Base-by-base conservation (phyloP, 495 filamentous ascomycete genomes). In the Penicillium herquei region DNA sequence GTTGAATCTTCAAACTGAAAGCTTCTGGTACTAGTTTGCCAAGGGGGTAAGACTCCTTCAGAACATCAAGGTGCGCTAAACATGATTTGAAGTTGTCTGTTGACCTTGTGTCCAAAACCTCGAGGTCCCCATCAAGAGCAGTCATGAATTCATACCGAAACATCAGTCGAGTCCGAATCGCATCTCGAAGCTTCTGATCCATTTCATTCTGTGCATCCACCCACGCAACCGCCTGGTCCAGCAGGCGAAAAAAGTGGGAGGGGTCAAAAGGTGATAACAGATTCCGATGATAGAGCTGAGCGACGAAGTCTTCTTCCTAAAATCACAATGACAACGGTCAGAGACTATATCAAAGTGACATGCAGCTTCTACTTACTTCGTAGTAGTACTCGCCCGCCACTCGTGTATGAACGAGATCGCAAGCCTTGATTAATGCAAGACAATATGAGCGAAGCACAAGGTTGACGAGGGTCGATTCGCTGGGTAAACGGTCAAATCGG, bases 261-360 rank as follows among this genome's bases (percentile, higher is more conserved):
- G 70, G 62, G 32, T 84, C 78, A 37, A 92, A 78, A 6, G 79
- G 69, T 35, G 85, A 81, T 30, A 98, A 73, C 0, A 99, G 79
- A 40, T 79, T 81, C 30, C 92, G 83, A 57, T 91, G 87, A 67
- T 93, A 98, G 0, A 92, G 84, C 67, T 95, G 91, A 4, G 89
- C 90, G 18, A 92, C 88, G 60, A 98, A 97, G 63, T 98, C 94
- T 72, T 98, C 94, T 73, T 98, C 94, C 89, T 95, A 61, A 40
- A 37, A 16, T 44, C 17, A 52, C 37, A 32, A 44, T 49, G 53
- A 26, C 45, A 18, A 39, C 18, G 7, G 55, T 14, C 51, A 42
- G 30, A 47, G 44, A 12, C 14, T 9, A 26, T 34, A 6, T 13
- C 40, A 34, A 18, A 11, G 14, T 12, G 7, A 13, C 13, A 12